Base-by-base conservation (phyloP, 1,284 basidiomycete species). In the Agroathelia rolfsii region DNA sequence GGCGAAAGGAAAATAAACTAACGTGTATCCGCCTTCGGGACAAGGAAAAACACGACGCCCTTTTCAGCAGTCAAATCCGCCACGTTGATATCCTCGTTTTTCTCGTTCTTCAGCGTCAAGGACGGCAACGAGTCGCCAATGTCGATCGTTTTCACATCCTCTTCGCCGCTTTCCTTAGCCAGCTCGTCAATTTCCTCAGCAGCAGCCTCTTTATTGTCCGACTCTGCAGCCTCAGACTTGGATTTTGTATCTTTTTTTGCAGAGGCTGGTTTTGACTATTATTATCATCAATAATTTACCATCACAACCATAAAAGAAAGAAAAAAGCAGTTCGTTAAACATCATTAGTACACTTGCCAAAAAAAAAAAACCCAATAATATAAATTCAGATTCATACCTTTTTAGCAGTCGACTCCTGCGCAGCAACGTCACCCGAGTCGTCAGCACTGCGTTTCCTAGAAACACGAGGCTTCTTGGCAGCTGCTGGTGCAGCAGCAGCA, bases 21-120 rank as follows among this genome's bases (percentile, higher is more conserved):
- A 84, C 84, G 76, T 12, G 84, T 87, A 57, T 86, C 79, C n/a
- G 84, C 84, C 53, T 81, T 85, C 30, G 82, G 82, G 3, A 87
- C 73, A 6, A 89, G 61, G 65, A 94, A 93, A 41, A 94, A 54
- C 19, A 94, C 72, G 4, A 85, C 69, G 2, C 87, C 88, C 48
- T 77, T 76, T 41, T 85, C 77, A 10, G 61, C 61, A 3, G 74
- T 59, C 28, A 86, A 57, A 3, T 60, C 64, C 16, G 66, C 56
- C n/a, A 80, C 60, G 39, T 82, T 66, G 18, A 85, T 53, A 36
- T 86, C 80, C 42, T 80, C 75, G 32, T 62, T 80, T 51, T 77
- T 76, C 54, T 86, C 81, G 52, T 85, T 81, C 59, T 87, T 78
- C 40, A 96, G 61, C 3, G 63, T 72, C 40, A 93, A 49, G 3